Percentiles rank a stretch among this genome's conserved stretches.
Conservation (phyloP, 305 asterid genomes). For the Fraxinus paxiana region DNA sequence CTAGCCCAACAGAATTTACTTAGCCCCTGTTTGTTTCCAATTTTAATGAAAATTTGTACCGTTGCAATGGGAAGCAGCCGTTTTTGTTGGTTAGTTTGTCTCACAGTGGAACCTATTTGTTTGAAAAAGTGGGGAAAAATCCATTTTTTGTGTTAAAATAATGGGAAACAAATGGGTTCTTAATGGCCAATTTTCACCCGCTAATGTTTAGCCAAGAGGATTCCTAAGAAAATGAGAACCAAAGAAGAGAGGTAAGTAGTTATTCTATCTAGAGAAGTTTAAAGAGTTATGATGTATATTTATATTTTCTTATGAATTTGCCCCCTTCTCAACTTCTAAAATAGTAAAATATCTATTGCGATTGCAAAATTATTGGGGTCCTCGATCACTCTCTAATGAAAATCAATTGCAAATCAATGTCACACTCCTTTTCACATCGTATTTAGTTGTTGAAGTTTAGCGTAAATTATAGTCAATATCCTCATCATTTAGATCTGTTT, state of each 20-base stretch:
- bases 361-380: not conserved
- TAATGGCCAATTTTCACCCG: not conserved
- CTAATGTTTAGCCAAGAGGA: not conserved
- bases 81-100: no score
- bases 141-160: no score
- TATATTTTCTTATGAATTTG: not conserved
- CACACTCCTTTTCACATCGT: not conserved
- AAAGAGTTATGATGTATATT: not conserved
- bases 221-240: not conserved
- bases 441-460: not conserved
- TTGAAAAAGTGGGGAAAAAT: no score
- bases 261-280: not conserved
- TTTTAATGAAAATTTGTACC: no score
- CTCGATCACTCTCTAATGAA: not conserved
- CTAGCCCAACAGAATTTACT: not conserved
- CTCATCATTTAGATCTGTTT: not conserved
- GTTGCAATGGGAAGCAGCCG: no score
- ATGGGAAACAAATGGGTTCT: no score
- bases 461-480: not conserved
- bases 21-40: no score
- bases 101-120: no score
- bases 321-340: not conserved
- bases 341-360: not conserved
- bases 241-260: not conserved
- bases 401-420: not conserved